Conservation (phyloP, 345 rosid species). For the Sisymbrium altissimum region DNA sequence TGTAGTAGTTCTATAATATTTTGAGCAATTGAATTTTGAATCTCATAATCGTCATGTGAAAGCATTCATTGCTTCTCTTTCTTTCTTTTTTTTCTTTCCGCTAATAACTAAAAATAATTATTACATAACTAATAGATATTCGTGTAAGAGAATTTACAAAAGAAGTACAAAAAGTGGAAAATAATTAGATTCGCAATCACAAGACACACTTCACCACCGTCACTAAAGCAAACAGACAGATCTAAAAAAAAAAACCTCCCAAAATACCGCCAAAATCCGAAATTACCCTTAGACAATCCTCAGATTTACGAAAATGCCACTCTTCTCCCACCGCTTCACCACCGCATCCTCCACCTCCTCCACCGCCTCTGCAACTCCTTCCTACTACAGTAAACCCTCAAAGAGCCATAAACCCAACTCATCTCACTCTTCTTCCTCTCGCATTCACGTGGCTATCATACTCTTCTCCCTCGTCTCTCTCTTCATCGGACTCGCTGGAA, state of each 20-base stretch:
- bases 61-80: constrained; percentile 19
- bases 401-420: constrained; percentile 41
- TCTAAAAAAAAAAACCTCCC: constrained; percentile 13
- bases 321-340: constrained; percentile 47
- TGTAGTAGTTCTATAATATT: background rate
- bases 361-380: constrained; percentile 34
- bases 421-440: constrained; percentile 19
- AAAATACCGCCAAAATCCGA: background rate
- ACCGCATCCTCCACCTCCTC: constrained; percentile 26
- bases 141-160: background rate
- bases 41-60: constrained; percentile 23
- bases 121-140: background rate
- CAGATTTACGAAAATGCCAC: constrained; percentile 43
- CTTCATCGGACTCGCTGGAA: constrained; percentile 57
- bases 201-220: constrained; percentile 23
- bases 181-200: constrained; percentile 34
- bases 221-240: constrained; percentile 25
- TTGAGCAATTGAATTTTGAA: constrained; percentile 3
- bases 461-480: constrained; percentile 52
- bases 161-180: constrained; percentile 24
- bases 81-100: background rate
- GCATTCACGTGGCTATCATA: constrained; percentile 39
- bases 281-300: constrained; percentile 6
- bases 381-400: constrained; percentile 46
- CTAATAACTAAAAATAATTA: background rate